Evolutionary conservation across 768 basidiomycete species (phyloP).

Genomic region (Cubamyces lactineus): DNA sequence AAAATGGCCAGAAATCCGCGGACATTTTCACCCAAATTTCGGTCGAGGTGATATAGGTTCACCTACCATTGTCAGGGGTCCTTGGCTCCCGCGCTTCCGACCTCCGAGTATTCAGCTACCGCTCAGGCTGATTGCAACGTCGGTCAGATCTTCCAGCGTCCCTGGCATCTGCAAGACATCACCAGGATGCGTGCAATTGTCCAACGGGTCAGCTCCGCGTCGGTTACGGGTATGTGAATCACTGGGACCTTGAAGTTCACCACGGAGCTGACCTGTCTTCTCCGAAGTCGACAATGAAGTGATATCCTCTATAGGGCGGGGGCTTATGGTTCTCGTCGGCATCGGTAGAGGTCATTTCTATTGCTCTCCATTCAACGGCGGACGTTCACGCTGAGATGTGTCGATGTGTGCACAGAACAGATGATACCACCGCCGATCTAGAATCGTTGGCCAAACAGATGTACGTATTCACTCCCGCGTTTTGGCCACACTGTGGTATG

Average conservation of each 20-base stretch:
- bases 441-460: constrained; percentile 81
- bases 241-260: background rate
- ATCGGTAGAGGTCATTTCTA: constrained; percentile 68
- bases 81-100: constrained; percentile 9
- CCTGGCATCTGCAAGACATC: background rate
- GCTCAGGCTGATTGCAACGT: background rate
- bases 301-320: constrained; percentile 81
- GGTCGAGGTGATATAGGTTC: too few species aligned
- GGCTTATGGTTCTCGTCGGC: constrained; percentile 89
- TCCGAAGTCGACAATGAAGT: constrained; percentile 71
- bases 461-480: constrained; percentile 41
- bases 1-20: too few species aligned
- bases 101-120: background rate
- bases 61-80: too few species aligned
- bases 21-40: too few species aligned
- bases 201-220: constrained; percentile 82
- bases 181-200: constrained; percentile 78
- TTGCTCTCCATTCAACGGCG: constrained; percentile 5
- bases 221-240: constrained; percentile 66
- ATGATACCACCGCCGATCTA: constrained; percentile 80
- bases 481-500: too few species aligned
- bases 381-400: constrained; percentile 22
- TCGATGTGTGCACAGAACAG: constrained; percentile 46
- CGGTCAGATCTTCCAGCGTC: background rate
- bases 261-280: background rate